A percentile compares a stretch with the other conserved stretches of the same genome.
These are phyloP conservation scores for Galeopsis tetrahit DNA, from an alignment of 257 asterid genomes.

Conservation along the genomic window DNA sequence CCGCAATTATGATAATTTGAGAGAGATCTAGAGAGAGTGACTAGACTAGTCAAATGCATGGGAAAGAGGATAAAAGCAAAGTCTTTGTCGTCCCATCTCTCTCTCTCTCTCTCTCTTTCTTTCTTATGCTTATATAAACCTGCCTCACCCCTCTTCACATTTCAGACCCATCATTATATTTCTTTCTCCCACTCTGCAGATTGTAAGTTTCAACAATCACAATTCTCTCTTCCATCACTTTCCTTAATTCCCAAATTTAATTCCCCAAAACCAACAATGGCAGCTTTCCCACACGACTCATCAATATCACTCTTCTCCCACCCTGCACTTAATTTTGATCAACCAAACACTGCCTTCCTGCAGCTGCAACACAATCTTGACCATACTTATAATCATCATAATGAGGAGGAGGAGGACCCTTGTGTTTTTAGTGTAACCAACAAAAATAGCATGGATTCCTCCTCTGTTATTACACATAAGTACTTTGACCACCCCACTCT, in stretches of 20 bases:
- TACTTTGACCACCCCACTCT: background rate
- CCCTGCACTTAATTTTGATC: conserved; percentile 30
- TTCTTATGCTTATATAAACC: conserved; percentile 55
- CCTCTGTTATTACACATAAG: conserved; percentile 41
- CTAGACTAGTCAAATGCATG: conserved; percentile 2
- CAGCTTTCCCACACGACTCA: conserved; percentile 45
- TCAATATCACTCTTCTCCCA: conserved; percentile 24
- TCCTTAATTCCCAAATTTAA: conserved; percentile 29
- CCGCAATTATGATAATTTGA: too few species aligned
- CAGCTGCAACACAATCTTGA: too few species aligned
- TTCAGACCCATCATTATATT: conserved; percentile 42
- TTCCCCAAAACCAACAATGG: conserved; percentile 31
- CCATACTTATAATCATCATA: background rate
- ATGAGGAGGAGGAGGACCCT: too few species aligned
- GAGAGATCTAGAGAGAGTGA: too few species aligned
- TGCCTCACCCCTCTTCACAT: conserved; percentile 44
- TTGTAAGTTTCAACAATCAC: background rate
- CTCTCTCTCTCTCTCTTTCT: conserved; percentile 22
- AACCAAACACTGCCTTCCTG: conserved; percentile 38
- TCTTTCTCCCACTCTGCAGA: background rate
- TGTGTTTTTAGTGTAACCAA: conserved; percentile 19
- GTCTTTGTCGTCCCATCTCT: background rate
- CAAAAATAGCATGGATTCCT: conserved; percentile 53
- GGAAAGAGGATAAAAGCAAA: conserved; percentile 34
- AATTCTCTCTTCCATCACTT: conserved; percentile 46